phyloP scores from a whole-genome alignment of 331 rosid genomes.

The Malus hybrid region DNA sequence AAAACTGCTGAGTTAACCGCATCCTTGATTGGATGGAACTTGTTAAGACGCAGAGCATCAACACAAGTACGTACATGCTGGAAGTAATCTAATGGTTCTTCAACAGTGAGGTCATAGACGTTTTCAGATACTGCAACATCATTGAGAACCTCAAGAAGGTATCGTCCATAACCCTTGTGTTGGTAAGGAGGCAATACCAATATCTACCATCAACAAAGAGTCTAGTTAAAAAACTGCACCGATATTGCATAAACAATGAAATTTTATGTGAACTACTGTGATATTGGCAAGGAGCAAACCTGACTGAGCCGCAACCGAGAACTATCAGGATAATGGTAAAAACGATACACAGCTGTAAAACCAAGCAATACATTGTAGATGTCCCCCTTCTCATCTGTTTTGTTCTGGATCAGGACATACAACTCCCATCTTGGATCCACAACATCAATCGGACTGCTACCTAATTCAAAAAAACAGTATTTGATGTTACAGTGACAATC shows the following conservation, averaged over 20 bases:
- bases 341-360: conserved; percentile 79
- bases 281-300: conserved; percentile 36
- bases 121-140: conserved; percentile 64
- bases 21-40: conserved; percentile 44
- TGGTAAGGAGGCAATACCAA: conserved; percentile 78
- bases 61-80: conserved; percentile 70
- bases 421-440: conserved; percentile 81
- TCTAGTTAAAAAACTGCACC: conserved; percentile 3
- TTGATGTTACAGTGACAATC: conserved; percentile 4
- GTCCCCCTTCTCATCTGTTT: conserved; percentile 44
- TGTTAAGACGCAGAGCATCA: conserved; percentile 54
- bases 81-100: conserved; percentile 82
- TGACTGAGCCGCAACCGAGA: conserved; percentile 81
- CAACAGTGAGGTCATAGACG: conserved; percentile 68
- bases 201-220: conserved; percentile 44
- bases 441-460: conserved; percentile 88
- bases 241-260: neutral
- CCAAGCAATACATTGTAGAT: conserved; percentile 48
- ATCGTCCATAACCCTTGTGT: conserved; percentile 78
- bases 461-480: conserved; percentile 25
- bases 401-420: conserved; percentile 60
- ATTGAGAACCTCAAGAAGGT: conserved; percentile 62
- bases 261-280: neutral
- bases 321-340: conserved; percentile 70
- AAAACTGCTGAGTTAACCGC: conserved; percentile 45